Base-by-base conservation (phyloP, 2,329 filamentous ascomycete species). In the Diaporthe amygdali region DNA sequence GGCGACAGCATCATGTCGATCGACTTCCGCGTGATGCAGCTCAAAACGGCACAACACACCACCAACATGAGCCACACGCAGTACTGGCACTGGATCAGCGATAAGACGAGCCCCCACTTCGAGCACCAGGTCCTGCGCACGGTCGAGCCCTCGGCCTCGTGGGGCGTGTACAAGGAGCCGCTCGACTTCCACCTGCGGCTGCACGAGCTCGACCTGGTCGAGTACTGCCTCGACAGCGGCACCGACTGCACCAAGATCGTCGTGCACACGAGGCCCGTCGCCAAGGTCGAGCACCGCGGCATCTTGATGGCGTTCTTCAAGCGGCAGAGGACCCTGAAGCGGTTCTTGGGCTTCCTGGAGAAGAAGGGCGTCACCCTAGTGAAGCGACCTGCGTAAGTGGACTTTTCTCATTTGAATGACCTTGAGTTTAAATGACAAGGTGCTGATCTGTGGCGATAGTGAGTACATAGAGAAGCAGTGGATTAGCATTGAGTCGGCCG, bases 71-170 rank as follows among this genome's bases (percentile, higher is more conserved):
- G 81, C 15, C 84, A 87, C 6, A 88, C 86, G 15, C 88, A 90
- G 76, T 89, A 89, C 78, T 88, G 86, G 86, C 86, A 86, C 63
- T 89, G 84, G 84, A 75, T 84, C 4, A 79, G 79, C 10, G 77
- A 71, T 17, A 27, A 78, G 80, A 80, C 30, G 66, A 59, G 44
- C 66, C 75, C 77, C 27, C 74, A 80, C 59, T 86, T 89, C 67
- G 85, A 89, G 79, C 88, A 89, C 73, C 87, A 89, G 75, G 84
- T 89, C 1, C 81, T 89, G 5, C 83, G 82, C 54, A 82, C 85
- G 20, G 80, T 82, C 4, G 69, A 80, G 61, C 30, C 72, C 66
- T n/a, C 69, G 73, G 22, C 84, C 84, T 77, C 77, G 0, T 90
- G 88, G 88, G 85, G 83, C 7, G 79, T 84, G 14, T 87, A 88